These are phyloP conservation scores for Camptophora hylomeconis DNA, from an alignment of 2,329 filamentous ascomycete species.

Conservation along the genomic window DNA sequence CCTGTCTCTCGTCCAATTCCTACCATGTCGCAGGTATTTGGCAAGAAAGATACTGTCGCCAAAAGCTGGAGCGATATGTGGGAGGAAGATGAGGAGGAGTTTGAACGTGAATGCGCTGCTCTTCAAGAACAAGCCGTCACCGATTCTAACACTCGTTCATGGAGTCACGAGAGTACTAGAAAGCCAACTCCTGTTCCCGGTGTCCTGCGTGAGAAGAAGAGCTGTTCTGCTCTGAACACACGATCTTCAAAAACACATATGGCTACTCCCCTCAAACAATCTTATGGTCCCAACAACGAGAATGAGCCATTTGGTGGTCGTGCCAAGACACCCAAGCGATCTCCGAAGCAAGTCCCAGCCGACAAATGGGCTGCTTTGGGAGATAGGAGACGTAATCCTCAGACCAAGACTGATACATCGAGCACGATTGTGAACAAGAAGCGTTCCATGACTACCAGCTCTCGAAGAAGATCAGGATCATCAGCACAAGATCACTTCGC, in stretches of 20 bases:
- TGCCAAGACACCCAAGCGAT: conserved; percentile 39
- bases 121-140: conserved; percentile 48
- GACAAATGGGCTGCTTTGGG: conserved; percentile 90
- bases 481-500: conserved; percentile 11
- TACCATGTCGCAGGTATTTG: conserved; percentile 66
- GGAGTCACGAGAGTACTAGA: conserved; percentile 61
- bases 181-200: conserved; percentile 36
- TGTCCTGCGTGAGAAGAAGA: conserved; percentile 42
- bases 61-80: conserved; percentile 99
- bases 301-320: conserved; percentile 37
- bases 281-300: conserved; percentile 44
- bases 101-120: conserved; percentile 47
- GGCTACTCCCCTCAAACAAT: conserved; percentile 41
- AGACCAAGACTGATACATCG: conserved; percentile 39
- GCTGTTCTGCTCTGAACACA: conserved; percentile 39
- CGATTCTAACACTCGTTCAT: conserved; percentile 58
- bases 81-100: conserved; percentile 81
- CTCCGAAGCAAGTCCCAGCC: conserved; percentile 37
- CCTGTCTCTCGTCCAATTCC: conserved; percentile 53
- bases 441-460: conserved; percentile 27
- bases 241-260: conserved; percentile 20
- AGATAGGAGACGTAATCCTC: conserved; percentile 62
- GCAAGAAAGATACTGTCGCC: conserved; percentile 64
- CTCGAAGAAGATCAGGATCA: conserved; percentile 32
- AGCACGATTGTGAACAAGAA: conserved; percentile 32